Base-by-base conservation (phyloP, 148 eudicot species). In the Limonium bicolor region DNA sequence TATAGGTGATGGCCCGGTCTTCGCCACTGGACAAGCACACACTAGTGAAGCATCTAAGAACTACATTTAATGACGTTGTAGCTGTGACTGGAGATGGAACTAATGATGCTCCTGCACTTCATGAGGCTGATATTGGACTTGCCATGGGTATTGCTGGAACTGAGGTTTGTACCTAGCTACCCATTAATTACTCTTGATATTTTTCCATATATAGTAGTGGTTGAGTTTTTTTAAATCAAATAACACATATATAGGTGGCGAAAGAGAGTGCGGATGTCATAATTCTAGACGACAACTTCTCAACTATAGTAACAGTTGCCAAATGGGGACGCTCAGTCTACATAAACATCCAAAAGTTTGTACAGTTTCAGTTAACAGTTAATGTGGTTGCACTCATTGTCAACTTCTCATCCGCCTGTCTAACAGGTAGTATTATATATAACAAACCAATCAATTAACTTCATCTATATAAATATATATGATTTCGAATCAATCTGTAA, bases 101-200 rank as follows among this genome's bases (percentile, higher is more conserved):
- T 15, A 76, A 76, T 38, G 82, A 76, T 58, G 82, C 82, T 37
- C 82, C 82, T 37, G 82, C 82, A 13, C 60, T 76, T 54, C 74
- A 71, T 37, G 82, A 76, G 48, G 78, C 82, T 14, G 82, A 76
- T 62, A 71, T 76, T 41, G 82, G 82, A 21, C 64, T 76, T 29
- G 82, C 82, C 29, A 76, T 76, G 82, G 82, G 82, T 7, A 76
- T 76, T 34, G 71, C 78, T 15, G 82, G 82, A 55, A 71, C 82
- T 4, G 82, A 76, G 82, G 82, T 76, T 42, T 32, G 64, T 36
- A 31, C 33, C 7, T 20, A 12, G 5, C 14, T 14, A n/a, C 36
- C 1, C 7, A 18, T 28, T 2, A 15, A 27, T 11, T 48, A 22
- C 8, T 14, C 9, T 47, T 19, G 29, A 25, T n/a, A 11, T 35